Percentiles rank a stretch among this genome's conserved stretches.
phyloP scores from a whole-genome alignment of 1,284 basidiomycete genomes.

The Fomes fomentarius region DNA sequence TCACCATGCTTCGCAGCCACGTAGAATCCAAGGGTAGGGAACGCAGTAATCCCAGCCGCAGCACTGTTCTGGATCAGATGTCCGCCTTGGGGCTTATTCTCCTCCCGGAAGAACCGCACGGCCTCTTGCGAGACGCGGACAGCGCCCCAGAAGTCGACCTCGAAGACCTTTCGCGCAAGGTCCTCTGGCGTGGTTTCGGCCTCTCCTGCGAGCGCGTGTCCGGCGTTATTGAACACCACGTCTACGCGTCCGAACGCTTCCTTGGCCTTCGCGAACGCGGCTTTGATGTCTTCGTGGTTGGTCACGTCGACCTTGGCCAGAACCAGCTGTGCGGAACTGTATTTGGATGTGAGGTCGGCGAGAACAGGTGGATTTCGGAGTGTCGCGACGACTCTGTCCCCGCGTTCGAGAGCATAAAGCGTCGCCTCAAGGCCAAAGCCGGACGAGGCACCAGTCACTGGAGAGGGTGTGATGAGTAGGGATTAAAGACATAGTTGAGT shows the following conservation, averaged over 20 bases:
- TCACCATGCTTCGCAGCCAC: slow-evolving; percentile 33
- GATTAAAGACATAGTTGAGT: slow-evolving; percentile 4
- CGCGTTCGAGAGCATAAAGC: slow-evolving; percentile 29
- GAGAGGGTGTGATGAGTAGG: background rate
- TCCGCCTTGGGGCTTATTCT: slow-evolving; percentile 38
- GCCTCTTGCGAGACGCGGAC: slow-evolving; percentile 38
- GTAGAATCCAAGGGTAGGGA: slow-evolving; percentile 35
- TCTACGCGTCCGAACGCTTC: slow-evolving; percentile 43
- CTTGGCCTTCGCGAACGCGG: slow-evolving; percentile 38
- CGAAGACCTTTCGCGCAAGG: slow-evolving; percentile 38
- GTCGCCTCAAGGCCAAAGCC: slow-evolving; percentile 35
- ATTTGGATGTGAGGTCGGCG: slow-evolving; percentile 22
- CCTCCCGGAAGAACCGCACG: slow-evolving; percentile 41
- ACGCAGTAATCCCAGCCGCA: slow-evolving; percentile 27
- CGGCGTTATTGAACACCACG: slow-evolving; percentile 49
- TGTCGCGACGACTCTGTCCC: slow-evolving; percentile 37
- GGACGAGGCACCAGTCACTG: slow-evolving; percentile 38
- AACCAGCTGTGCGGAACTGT: slow-evolving; percentile 33
- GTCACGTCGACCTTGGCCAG: slow-evolving; percentile 46
- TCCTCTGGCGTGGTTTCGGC: slow-evolving; percentile 37
- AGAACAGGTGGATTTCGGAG: slow-evolving; percentile 34
- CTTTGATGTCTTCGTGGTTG: slow-evolving; percentile 29
- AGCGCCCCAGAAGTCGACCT: slow-evolving; percentile 44
- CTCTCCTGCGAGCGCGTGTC: slow-evolving; percentile 20
- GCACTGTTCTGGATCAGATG: slow-evolving; percentile 37